Base-by-base conservation (phyloP, 345 rosid genomes). In the Noccaea caerulescens region DNA sequence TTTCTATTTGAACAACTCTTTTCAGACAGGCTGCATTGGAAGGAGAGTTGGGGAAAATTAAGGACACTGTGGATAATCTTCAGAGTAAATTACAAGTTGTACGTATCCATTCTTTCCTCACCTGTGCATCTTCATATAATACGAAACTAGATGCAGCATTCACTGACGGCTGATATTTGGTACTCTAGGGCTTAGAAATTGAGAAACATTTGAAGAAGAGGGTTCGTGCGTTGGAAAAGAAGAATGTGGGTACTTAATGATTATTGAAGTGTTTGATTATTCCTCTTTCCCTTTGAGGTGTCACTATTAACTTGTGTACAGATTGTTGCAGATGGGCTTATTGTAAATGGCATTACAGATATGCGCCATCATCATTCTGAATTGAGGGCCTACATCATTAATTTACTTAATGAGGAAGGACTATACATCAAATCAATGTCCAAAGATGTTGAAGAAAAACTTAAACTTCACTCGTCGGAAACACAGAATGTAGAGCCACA, bases 21-120 rank as follows among this genome's bases (percentile, higher is more conserved):
- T 84, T 90, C 86, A 89, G 99, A 92, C 96, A 95, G 99, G 87
- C 84, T 86, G 87, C 91, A 69, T 75, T 95, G 68, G 98, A 95
- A 82, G 91, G 78, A 70, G 94, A 95, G 80, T 72, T 90, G 85
- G 83, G 85, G 67, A 80, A 70, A 37, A 76, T 77, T 72, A 87
- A 89, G 78, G 80, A 72, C 46, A 74, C 83, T 54, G 70, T 83
- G 37, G 96, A 92, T 72, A 79, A 78, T 77, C 92, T 95, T 73
- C 91, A 72, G 65, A 88, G 80, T 80, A 92, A 92, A 80, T 60
- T 88, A 66, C 85, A 73, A 49, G 75, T 95, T 92, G 99, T 95
- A 92, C 73, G 82, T 13, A 39, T 67, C 7, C 18, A 45, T 11
- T 43, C 63, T 82, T 27, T 39, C 39, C 41, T 76, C 47, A 41